Base-by-base conservation (phyloP, 352 stramenopile genomes). In the Phytophthora chlamydospora region DNA sequence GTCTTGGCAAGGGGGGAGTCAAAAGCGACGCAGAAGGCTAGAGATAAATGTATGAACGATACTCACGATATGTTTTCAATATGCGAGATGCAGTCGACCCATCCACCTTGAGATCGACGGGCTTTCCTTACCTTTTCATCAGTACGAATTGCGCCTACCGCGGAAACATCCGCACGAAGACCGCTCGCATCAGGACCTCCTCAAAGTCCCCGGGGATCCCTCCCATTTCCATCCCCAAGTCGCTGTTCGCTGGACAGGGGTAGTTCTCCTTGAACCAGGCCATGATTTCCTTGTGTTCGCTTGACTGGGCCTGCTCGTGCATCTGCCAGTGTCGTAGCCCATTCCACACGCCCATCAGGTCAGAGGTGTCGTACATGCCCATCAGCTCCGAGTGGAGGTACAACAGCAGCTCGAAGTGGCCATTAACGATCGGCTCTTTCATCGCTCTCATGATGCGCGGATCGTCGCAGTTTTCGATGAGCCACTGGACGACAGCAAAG, bases 191-290 rank as follows among this genome's bases (percentile, higher is more conserved):
- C 21, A 24, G 21, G 21, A 24, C 21, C 21, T 24, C 21, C 21
- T 24, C 21, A 1, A 24, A 24, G 21, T 24, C 21, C 21, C 3
- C 21, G 21, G 21, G 21, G 21, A 24, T 24, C 3, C 21, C 3
- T 24, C 21, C 38, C 34, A 39, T 4, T 14, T 39, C 34, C 6
- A n/a, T 43, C 38, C 11, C 36, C 14, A 42, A 3, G 24, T 43
- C n/a, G 19, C 24, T 9, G n/a, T 19, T 9, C 13, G 10, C 38
- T 11, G 38, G 38, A 16, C 6, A 10, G 3, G 38, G n/a, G 38
- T 43, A 43, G 38, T 43, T 43, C 24, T 27, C 38, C 38, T n/a
- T 10, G 38, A 43, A 43, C 38, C 38, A 43, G 38, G 38, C 38
- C 13, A 43, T 10, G 38, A 43, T 27, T 43, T 43, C 38, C 21